Conservation (phyloP, 129 eudicot genomes). For the Flaveria sonorensis region DNA sequence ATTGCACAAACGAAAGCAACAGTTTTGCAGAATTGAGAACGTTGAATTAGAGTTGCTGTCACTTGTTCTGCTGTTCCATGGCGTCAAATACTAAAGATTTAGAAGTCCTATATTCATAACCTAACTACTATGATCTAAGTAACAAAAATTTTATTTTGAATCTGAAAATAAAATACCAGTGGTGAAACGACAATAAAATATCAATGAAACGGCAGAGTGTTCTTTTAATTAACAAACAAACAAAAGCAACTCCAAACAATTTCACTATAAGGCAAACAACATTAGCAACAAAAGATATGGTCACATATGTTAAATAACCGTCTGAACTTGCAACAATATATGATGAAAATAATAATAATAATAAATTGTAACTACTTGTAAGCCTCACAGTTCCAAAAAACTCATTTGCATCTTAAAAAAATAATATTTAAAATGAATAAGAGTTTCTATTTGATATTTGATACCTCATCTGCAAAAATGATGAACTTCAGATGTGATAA, state of each 20-base stretch:
- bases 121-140: background rate
- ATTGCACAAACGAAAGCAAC: too few species aligned
- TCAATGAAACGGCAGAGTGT: background rate
- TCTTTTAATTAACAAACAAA: background rate
- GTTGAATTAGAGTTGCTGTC: background rate
- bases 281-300: conserved; percentile 32
- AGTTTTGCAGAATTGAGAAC: too few species aligned
- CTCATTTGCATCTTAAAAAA: conserved; percentile 31
- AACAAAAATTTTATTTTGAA: background rate
- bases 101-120: background rate
- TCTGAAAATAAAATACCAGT: background rate
- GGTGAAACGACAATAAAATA: background rate
- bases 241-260: background rate
- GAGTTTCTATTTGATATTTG: conserved; percentile 21
- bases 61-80: background rate
- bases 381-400: conserved; percentile 17
- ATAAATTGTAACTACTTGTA: conserved; percentile 4
- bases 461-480: conserved; percentile 26
- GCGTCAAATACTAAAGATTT: background rate
- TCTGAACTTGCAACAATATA: conserved; percentile 19
- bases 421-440: conserved; percentile 29
- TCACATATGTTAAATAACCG: conserved; percentile 14
- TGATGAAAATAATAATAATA: background rate
- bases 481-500: conserved; percentile 2
- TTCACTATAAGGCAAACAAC: background rate